phyloP scores from a whole-genome alignment of 768 basidiomycete species.

The Asterophora lycoperdoides region DNA sequence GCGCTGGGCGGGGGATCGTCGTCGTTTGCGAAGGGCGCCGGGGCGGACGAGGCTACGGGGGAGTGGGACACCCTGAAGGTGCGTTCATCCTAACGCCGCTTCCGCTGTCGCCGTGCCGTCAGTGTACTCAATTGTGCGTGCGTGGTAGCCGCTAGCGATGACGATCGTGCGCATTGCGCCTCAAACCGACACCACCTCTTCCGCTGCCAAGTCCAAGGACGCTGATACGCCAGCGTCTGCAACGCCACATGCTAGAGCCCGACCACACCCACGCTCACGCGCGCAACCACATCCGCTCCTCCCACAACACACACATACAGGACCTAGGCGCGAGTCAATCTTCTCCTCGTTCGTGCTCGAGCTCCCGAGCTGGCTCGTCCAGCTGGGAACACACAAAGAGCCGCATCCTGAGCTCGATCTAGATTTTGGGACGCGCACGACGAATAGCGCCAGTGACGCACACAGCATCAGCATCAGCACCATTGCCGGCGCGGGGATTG shows the following conservation, averaged over 20 bases:
- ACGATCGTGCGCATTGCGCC: too few species aligned
- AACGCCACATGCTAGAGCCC: too few species aligned
- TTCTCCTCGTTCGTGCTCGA: constrained; percentile 1
- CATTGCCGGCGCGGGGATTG: too few species aligned
- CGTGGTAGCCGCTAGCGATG: neutral
- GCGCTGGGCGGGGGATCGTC: neutral
- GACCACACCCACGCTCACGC: neutral
- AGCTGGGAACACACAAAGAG: neutral
- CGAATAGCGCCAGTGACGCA: too few species aligned
- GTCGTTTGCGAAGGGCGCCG: neutral
- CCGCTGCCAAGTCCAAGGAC: neutral
- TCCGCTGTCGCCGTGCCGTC: neutral
- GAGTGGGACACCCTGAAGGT: neutral
- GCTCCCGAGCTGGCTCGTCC: constrained; percentile 12
- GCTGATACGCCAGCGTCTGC: too few species aligned
- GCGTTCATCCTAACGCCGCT: neutral
- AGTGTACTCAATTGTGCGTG: neutral
- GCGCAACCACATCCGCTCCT: too few species aligned
- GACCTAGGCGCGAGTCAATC: too few species aligned
- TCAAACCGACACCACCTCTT: neutral
- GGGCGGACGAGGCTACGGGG: neutral
- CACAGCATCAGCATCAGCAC: too few species aligned
- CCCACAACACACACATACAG: too few species aligned
- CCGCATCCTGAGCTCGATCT: too few species aligned
- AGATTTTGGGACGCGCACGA: too few species aligned